Evolutionary conservation across 306 rosid species (phyloP), one percentile per base, ranked within the genome.

Genomic region (Phaseolus lunatus): DNA sequence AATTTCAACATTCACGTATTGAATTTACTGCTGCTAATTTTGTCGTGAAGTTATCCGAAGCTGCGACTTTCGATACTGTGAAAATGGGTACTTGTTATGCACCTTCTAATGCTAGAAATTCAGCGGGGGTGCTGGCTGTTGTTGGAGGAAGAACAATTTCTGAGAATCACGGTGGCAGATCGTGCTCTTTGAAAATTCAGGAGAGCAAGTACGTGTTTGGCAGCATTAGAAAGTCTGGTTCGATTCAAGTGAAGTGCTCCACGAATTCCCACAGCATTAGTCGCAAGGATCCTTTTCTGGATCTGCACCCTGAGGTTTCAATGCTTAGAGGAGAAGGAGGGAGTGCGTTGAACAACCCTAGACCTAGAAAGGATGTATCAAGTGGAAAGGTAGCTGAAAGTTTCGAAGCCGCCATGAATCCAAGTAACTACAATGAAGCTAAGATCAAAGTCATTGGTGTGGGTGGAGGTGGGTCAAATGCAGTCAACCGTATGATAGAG

Each of bases 401-500:
- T 49, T 82, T 87, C n/a, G 93, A 74, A 47, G 92, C 81, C 16
- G 31, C 52, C 14, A 31, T 84, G n/a, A 35, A 43, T 78, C 83
- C 88, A 1, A 86, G 85, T 83, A 90, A 83, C 75, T 83, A 89
- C 73, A 86, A 86, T 74, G 93, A 86, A 64, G 98, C 98, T 0
- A 91, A 87, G 84, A 94, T 94, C 69, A 94, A 91, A 77, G 98
- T 94, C 58, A 88, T 94, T 83, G 98, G 98, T 53, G 93, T 94
- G 4, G 98, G 98, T 47, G 98, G 98, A 70, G 98, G 98, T 33
- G 98, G 98, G 43, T 94, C 98, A 19, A 94, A 94, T 76, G 98
- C 98, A 3, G 97, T 94, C 50, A 94, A 94, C 67, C 98, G 98
- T 43, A 94, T 94, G 98, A 94, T 94, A 24, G 98, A 91, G 94